A percentile compares a stretch with the other conserved stretches of the same genome.
Evolutionary conservation across 176 grass and related monocot genomes (phyloP).

Genomic region (Neostapfia colusana): DNA sequence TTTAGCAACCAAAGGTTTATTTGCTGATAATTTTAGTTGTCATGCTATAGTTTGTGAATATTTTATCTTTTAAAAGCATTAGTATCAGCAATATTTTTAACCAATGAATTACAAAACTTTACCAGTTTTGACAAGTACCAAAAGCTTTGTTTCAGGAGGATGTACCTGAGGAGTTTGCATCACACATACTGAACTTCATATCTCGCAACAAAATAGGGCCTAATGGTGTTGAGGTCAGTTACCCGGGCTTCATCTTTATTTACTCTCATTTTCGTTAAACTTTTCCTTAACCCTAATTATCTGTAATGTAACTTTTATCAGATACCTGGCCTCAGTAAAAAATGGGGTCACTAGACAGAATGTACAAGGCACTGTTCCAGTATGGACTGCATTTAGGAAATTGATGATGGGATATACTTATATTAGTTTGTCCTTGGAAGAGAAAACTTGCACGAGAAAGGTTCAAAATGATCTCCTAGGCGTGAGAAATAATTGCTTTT

Average conservation of each 20-base stretch:
- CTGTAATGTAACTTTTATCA: not conserved
- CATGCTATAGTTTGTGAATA: not conserved
- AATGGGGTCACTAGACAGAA: conserved; percentile 12
- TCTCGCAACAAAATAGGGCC: conserved; percentile 87
- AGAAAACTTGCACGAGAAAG: not conserved
- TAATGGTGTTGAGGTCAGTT: conserved; percentile 75
- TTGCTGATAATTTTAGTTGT: not conserved
- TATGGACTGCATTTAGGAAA: conserved; percentile 9
- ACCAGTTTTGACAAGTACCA: conserved; percentile 17
- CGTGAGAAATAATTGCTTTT: not conserved
- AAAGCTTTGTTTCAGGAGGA: conserved; percentile 76
- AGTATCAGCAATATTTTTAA: not conserved
- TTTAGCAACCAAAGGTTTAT: conserved; percentile 2
- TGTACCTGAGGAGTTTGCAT: conserved; percentile 91
- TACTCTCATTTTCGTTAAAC: not conserved
- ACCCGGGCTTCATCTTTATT: not conserved
- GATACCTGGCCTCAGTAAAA: not conserved
- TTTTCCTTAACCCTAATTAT: not conserved
- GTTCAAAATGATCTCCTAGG: not conserved
- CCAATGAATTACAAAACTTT: not conserved
- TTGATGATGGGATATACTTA: not conserved
- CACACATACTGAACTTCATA: conserved; percentile 83
- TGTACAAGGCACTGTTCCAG: not conserved
- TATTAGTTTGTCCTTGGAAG: not conserved
- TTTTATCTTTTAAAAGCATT: conserved; percentile 1